phyloP scores from a whole-genome alignment of 129 eudicot genomes.

The Arctium lappa region DNA sequence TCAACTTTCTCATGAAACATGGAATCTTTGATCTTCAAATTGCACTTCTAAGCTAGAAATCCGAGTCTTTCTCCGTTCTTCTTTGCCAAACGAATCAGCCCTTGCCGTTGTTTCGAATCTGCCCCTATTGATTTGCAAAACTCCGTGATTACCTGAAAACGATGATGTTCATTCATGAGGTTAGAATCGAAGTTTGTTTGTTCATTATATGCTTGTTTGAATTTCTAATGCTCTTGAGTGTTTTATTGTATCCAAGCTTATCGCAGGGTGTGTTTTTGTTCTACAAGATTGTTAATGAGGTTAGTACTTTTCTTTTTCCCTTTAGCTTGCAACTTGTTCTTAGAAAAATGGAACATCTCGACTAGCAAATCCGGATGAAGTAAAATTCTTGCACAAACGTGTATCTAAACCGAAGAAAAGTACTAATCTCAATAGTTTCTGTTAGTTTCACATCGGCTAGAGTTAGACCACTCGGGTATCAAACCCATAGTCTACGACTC shows the following conservation, averaged over 20 bases:
- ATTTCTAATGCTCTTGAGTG: not conserved
- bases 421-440: not conserved
- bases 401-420: not conserved
- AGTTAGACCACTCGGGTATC: not conserved
- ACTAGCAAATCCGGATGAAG: not conserved
- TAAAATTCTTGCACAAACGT: not conserved
- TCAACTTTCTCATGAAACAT: slow-evolving; percentile 29
- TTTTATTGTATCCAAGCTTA: not conserved
- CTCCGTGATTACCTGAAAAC: slow-evolving; percentile 80
- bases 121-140: slow-evolving; percentile 98
- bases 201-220: not conserved
- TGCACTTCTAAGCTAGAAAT: slow-evolving; percentile 61
- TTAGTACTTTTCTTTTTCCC: not conserved
- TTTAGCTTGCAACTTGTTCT: not conserved
- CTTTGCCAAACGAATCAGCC: slow-evolving; percentile 92
- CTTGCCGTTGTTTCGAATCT: slow-evolving; percentile 91
- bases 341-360: not conserved
- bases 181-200: not conserved
- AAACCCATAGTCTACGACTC: too few relatives aligned
- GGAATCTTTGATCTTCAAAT: slow-evolving; percentile 7
- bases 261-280: not conserved
- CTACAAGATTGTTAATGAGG: not conserved
- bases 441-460: not conserved
- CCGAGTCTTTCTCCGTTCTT: slow-evolving; percentile 94
- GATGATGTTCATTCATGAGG: not conserved